phyloP scores from a whole-genome alignment of 805 yeast species.

The Saccharomycopsis javanensis region DNA sequence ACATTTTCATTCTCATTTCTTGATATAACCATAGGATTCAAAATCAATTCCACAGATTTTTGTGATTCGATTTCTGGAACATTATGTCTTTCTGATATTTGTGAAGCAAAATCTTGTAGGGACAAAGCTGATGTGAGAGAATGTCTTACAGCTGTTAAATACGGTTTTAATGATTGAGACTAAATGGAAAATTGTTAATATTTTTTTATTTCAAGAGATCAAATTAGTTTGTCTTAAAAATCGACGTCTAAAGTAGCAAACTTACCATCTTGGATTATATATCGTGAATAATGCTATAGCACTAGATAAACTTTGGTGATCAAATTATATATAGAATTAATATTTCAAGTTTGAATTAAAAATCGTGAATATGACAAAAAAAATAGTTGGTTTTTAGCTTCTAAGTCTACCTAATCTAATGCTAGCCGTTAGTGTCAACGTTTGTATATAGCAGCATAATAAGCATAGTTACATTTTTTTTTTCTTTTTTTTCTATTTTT shows the following conservation, averaged over 20 bases:
- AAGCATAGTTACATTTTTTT: neutral
- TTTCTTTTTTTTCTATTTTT: neutral
- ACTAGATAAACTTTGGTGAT: too few relatives aligned
- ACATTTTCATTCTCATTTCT: slow-evolving; percentile 92
- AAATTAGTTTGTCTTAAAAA: neutral
- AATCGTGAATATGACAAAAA: too few relatives aligned
- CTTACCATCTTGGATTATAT: neutral
- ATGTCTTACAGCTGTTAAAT: slow-evolving; percentile 84
- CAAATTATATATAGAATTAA: too few relatives aligned
- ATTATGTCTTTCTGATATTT: slow-evolving; percentile 92
- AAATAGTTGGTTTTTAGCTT: too few relatives aligned
- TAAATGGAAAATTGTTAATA: slow-evolving; percentile 22
- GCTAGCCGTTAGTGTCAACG: too few relatives aligned
- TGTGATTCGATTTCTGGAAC: slow-evolving; percentile 90
- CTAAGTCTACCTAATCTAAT: too few relatives aligned
- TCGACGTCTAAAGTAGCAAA: neutral
- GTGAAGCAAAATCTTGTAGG: slow-evolving; percentile 88
- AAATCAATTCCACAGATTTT: slow-evolving; percentile 71
- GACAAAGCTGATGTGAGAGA: slow-evolving; percentile 91
- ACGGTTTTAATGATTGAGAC: slow-evolving; percentile 97
- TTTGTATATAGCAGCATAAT: too few relatives aligned
- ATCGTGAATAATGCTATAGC: neutral
- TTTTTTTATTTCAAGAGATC: neutral
- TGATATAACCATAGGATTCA: slow-evolving; percentile 83
- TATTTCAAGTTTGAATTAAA: too few relatives aligned